These are phyloP conservation scores for Pythium aphanidermatum DNA, from an alignment of 352 stramenopile species.

Conservation along the genomic window DNA sequence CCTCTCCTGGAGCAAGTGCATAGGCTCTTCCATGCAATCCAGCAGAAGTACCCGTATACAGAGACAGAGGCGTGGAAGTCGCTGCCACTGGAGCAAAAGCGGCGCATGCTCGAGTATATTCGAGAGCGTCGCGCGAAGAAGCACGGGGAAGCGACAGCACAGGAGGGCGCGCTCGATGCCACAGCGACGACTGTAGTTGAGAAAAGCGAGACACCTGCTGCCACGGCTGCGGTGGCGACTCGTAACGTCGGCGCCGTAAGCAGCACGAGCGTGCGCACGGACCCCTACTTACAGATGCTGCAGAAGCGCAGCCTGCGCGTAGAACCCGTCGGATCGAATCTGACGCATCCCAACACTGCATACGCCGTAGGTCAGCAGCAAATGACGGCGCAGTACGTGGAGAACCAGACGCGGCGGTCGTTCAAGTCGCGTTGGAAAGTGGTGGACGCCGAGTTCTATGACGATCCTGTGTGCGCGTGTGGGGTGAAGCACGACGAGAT, in stretches of 20 bases:
- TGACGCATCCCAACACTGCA: conserved; percentile 47
- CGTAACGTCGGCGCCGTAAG: neutral
- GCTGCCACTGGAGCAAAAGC: conserved; percentile 72
- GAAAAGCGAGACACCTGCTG: too few species aligned
- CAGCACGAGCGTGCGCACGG: conserved; percentile 27
- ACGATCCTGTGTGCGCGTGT: conserved; percentile 43
- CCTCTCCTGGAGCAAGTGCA: conserved; percentile 83
- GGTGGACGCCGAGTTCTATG: conserved; percentile 67
- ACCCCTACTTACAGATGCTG: conserved; percentile 79
- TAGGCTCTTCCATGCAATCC: conserved; percentile 78
- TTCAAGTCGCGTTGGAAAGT: conserved; percentile 62
- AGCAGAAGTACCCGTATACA: conserved; percentile 77
- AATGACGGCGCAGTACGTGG: conserved; percentile 39
- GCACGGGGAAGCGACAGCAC: conserved; percentile 17
- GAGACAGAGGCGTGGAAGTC: conserved; percentile 76
- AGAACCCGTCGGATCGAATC: neutral
- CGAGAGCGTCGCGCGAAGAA: conserved; percentile 43
- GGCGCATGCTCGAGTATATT: conserved; percentile 79
- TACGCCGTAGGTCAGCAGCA: conserved; percentile 43
- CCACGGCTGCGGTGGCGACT: neutral
- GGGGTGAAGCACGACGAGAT: conserved; percentile 37
- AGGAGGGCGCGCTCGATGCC: neutral
- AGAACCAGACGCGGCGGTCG: conserved; percentile 21
- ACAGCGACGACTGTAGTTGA: conserved; percentile 1
- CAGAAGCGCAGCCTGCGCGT: conserved; percentile 56